A percentile compares a stretch with the other conserved stretches of the same genome.
Conservation (phyloP, 2,329 filamentous ascomycete species). For the Fusarium stilboides region DNA sequence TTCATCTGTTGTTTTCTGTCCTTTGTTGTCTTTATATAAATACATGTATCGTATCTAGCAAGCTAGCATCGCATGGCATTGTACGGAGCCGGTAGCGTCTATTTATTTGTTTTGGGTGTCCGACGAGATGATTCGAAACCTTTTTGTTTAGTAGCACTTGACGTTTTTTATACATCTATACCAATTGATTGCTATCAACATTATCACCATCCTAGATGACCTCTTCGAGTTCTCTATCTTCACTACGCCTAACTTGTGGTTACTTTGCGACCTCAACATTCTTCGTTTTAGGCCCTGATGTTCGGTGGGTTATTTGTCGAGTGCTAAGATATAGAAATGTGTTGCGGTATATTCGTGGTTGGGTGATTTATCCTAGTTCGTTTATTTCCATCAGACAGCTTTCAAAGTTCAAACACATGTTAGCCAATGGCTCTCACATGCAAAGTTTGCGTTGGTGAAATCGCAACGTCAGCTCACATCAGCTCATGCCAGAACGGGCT, state of each 20-base stretch:
- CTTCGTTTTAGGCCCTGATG: no score
- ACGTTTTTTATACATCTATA: conserved; percentile 19
- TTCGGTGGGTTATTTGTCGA: no score
- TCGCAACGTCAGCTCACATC: conserved; percentile 17
- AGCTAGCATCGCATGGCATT: conserved; percentile 39
- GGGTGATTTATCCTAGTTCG: no score
- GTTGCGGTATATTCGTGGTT: no score
- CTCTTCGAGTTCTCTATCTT: neutral
- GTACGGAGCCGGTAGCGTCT: conserved; percentile 38
- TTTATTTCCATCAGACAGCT: neutral
- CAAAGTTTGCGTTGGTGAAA: conserved; percentile 1
- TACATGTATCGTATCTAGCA: conserved; percentile 23
- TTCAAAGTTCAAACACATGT: neutral
- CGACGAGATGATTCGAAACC: conserved; percentile 6
- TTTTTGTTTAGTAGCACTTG: conserved; percentile 4
- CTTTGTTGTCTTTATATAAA: conserved; percentile 1
- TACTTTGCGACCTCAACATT: no score
- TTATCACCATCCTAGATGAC: neutral
- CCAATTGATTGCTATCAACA: conserved; percentile 1
- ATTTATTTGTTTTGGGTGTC: conserved; percentile 21
- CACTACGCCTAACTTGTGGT: neutral
- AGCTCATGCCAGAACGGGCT: conserved; percentile 3
- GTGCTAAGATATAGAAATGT: no score
- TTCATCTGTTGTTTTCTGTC: neutral
- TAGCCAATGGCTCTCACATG: neutral